Conservation (phyloP, 2,329 filamentous ascomycete genomes). For the Ophiostoma ips region DNA sequence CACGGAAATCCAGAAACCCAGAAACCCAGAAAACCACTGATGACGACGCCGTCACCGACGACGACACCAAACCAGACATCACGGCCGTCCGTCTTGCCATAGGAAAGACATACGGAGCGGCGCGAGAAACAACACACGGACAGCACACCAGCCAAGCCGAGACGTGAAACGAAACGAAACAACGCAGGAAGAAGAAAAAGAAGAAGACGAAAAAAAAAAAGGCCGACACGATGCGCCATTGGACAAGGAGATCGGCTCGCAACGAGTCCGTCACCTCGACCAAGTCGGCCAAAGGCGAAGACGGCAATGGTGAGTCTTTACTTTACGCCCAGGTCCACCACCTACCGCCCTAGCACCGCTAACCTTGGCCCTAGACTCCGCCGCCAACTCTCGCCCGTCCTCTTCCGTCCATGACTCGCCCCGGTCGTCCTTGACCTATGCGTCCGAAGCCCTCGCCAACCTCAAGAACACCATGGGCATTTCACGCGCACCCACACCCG, state of each 20-base stretch:
- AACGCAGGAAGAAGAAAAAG: background rate
- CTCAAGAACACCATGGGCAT: constrained; percentile 23
- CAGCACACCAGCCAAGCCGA: too few relatives aligned
- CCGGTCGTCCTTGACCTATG: constrained; percentile 22
- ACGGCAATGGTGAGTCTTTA: constrained; percentile 5
- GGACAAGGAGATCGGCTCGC: constrained; percentile 8
- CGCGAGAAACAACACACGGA: too few relatives aligned
- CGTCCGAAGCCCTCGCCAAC: constrained; percentile 27
- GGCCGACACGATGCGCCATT: constrained; percentile 10
- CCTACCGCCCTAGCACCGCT: too few relatives aligned
- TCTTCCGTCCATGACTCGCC: constrained; percentile 16
- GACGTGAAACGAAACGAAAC: background rate
- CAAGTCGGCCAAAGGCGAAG: constrained; percentile 3
- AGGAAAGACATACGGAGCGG: too few relatives aligned
- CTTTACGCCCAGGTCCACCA: too few relatives aligned
- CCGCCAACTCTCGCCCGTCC: constrained; percentile 5
- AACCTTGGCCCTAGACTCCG: background rate
- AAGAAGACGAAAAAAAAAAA: background rate
- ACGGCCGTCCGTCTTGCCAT: too few relatives aligned
- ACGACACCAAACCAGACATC: too few relatives aligned
- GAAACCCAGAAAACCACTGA: too few relatives aligned
- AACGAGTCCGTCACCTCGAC: constrained; percentile 10
- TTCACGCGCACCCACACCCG: background rate
- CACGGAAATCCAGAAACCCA: too few relatives aligned
- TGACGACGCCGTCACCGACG: too few relatives aligned